Percentiles rank a stretch among this genome's conserved stretches.
phyloP scores from a whole-genome alignment of 192 early-diverging fungal genomes.

The Entophlyctis luteolus region DNA sequence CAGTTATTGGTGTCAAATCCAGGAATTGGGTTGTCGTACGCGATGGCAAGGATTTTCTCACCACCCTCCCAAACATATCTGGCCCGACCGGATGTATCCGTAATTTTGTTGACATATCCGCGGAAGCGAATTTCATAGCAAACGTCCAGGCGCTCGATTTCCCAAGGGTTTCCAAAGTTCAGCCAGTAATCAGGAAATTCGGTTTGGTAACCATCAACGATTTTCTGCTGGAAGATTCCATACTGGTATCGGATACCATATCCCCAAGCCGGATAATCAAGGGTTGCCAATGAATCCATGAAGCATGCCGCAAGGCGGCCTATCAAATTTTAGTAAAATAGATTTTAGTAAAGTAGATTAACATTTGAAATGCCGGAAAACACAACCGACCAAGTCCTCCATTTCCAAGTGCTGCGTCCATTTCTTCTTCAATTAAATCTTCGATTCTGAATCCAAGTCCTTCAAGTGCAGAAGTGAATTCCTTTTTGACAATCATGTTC shows the following conservation, averaged over 20 bases:
- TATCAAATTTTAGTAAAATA: no score
- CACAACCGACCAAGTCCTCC: constrained; percentile 82
- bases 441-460: constrained; percentile 89
- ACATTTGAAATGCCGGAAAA: neutral
- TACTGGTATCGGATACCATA: constrained; percentile 97
- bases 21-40: constrained; percentile 95
- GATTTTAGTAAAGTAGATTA: constrained; percentile 1
- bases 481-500: constrained; percentile 77
- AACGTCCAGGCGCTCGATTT: constrained; percentile 89
- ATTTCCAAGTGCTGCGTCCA: constrained; percentile 94
- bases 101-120: constrained; percentile 72
- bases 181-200: constrained; percentile 95
- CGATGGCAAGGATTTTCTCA: constrained; percentile 86
- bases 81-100: constrained; percentile 60
- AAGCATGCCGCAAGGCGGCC: constrained; percentile 92
- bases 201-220: constrained; percentile 91
- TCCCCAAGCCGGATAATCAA: constrained; percentile 76
- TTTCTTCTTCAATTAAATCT: constrained; percentile 88
- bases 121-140: constrained; percentile 86
- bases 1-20: constrained; percentile 91
- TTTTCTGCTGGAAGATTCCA: constrained; percentile 97
- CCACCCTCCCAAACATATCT: constrained; percentile 81
- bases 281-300: constrained; percentile 90
- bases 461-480: constrained; percentile 65
- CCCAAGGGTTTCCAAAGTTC: constrained; percentile 93